Evolutionary conservation across 805 yeast species (phyloP).

Genomic region (Dipodascopsis uninucleata): DNA sequence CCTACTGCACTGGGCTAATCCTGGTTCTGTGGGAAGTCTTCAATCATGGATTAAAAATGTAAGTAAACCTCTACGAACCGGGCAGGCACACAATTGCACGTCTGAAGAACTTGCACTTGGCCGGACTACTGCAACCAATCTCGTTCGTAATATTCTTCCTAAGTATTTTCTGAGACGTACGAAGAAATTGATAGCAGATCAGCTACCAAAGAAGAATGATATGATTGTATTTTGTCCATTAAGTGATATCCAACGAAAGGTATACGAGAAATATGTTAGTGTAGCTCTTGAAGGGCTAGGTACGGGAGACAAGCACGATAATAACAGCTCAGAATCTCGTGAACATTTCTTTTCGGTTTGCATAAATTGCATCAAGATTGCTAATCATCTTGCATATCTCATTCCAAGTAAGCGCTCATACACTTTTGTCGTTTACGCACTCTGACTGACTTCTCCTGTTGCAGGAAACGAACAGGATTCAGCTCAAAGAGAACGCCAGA

Average conservation of each 20-base stretch:
- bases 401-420: conserved; percentile 12
- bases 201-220: conserved; percentile 22
- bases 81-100: conserved; percentile 20
- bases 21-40: conserved; percentile 12
- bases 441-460: not conserved
- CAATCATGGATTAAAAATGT: conserved; percentile 10
- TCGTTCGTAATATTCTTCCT: conserved; percentile 12
- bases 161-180: conserved; percentile 18
- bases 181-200: conserved; percentile 23
- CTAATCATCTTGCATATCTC: conserved; percentile 21
- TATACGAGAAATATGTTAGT: conserved; percentile 18
- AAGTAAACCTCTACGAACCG: conserved; percentile 15
- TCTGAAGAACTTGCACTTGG: conserved; percentile 10
- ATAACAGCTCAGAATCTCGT: not conserved
- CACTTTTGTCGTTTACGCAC: not conserved
- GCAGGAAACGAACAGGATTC: conserved; percentile 12
- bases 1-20: conserved; percentile 22
- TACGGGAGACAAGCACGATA: conserved; percentile 7
- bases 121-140: conserved; percentile 5
- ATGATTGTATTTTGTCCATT: conserved; percentile 20
- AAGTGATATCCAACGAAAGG: conserved; percentile 14
- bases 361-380: conserved; percentile 10
- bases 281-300: too few relatives aligned
- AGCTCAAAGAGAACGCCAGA: conserved; percentile 1
- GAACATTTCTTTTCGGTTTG: conserved; percentile 17